Percentiles rank a stretch among this genome's conserved stretches.
phyloP scores from a whole-genome alignment of 345 rosid species.

The Salix udensis region DNA sequence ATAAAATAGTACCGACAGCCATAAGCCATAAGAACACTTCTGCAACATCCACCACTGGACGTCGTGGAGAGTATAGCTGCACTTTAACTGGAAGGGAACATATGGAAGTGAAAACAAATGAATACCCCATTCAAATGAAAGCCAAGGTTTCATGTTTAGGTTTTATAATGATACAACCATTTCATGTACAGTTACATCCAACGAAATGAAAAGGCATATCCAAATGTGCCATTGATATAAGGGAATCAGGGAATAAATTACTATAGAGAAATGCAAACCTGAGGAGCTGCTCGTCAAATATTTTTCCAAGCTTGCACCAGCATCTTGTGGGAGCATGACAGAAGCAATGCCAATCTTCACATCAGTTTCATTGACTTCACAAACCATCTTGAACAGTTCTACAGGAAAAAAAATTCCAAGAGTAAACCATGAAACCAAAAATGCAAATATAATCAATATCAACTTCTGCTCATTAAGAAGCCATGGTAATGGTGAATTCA shows the following conservation, averaged over 20 bases:
- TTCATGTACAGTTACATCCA: slow-evolving; percentile 1
- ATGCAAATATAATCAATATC: not conserved
- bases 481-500: not conserved
- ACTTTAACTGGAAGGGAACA: slow-evolving; percentile 54
- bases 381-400: slow-evolving; percentile 98
- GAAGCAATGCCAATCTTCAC: slow-evolving; percentile 66
- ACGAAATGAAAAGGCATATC: slow-evolving; percentile 2
- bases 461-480: not conserved
- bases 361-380: slow-evolving; percentile 67
- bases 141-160: not conserved
- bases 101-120: slow-evolving; percentile 1
- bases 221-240: not conserved
- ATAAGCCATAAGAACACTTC: slow-evolving; percentile 98
- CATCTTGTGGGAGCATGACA: slow-evolving; percentile 95
- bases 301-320: slow-evolving; percentile 55
- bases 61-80: slow-evolving; percentile 83
- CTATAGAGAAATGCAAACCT: slow-evolving; percentile 36
- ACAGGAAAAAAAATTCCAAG: slow-evolving; percentile 23
- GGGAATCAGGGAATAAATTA: not conserved
- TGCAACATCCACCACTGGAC: slow-evolving; percentile 88
- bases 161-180: not conserved
- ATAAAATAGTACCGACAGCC: slow-evolving; percentile 90
- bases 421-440: slow-evolving; percentile 11
- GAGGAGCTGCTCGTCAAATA: slow-evolving; percentile 27
- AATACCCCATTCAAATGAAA: slow-evolving; percentile 14